phyloP scores from a whole-genome alignment of 805 yeast genomes.

The Suhomyces pyralidae region DNA sequence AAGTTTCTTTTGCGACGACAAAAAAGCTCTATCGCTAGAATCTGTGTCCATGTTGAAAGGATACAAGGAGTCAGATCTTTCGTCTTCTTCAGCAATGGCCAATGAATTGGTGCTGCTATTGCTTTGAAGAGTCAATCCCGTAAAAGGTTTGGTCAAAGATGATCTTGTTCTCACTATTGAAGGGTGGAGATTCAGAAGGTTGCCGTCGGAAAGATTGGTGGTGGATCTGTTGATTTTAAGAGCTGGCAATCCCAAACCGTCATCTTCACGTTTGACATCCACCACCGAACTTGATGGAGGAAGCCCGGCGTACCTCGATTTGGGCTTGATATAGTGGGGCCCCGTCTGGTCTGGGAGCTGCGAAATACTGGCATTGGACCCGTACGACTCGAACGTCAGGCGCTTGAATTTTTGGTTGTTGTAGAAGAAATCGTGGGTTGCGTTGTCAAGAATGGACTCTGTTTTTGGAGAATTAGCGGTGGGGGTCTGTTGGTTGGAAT shows the following conservation, averaged over 20 bases:
- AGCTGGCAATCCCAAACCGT: slow-evolving; percentile 34
- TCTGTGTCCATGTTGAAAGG: slow-evolving; percentile 4
- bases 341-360: slow-evolving; percentile 20
- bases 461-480: slow-evolving; percentile 11
- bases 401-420: slow-evolving; percentile 12
- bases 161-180: slow-evolving; percentile 13
- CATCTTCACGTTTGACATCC: slow-evolving; percentile 30
- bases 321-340: slow-evolving; percentile 44
- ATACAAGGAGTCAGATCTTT: slow-evolving; percentile 4
- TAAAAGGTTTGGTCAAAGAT: slow-evolving; percentile 13
- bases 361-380: not conserved
- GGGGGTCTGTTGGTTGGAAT: slow-evolving; percentile 20
- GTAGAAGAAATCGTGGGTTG: slow-evolving; percentile 49
- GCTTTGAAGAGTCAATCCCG: slow-evolving; percentile 19
- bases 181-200: slow-evolving; percentile 5
- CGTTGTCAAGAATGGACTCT: slow-evolving; percentile 2
- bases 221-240: slow-evolving; percentile 33
- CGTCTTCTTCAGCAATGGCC: slow-evolving; percentile 31
- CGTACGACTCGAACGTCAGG: not conserved
- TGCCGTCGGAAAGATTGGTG: slow-evolving; percentile 14
- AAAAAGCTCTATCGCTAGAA: slow-evolving; percentile 3
- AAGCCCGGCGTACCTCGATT: slow-evolving; percentile 33
- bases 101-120: slow-evolving; percentile 30
- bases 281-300: slow-evolving; percentile 26
- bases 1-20: slow-evolving; percentile 28